These are phyloP conservation scores for Dichomitus squalens DNA, from an alignment of 1,284 basidiomycete genomes.

Conservation along the genomic window DNA sequence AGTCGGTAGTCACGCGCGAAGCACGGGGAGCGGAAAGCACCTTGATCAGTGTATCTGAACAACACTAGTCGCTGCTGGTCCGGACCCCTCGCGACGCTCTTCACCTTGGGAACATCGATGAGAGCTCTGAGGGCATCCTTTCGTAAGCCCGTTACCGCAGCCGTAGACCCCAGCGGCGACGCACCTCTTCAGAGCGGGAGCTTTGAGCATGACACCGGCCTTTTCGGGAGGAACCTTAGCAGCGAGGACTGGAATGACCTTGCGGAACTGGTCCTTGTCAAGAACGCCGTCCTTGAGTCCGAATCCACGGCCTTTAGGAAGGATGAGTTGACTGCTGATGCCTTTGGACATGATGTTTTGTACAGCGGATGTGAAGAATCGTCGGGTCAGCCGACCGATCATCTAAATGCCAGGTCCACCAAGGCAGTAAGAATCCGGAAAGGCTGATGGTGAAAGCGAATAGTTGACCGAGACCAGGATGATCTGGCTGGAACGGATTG, in stretches of 20 bases:
- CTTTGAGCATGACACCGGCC: conserved; percentile 58
- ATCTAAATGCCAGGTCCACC: conserved; percentile 9
- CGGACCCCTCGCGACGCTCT: conserved; percentile 57
- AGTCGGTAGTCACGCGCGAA: conserved; percentile 13
- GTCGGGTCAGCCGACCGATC: conserved; percentile 18
- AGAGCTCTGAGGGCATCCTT: conserved; percentile 40
- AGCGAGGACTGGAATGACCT: conserved; percentile 67
- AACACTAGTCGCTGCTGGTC: conserved; percentile 60
- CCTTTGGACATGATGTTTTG: conserved; percentile 27
- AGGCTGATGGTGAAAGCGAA: background rate
- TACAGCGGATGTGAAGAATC: conserved; percentile 11
- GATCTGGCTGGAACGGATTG: background rate
- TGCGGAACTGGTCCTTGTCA: conserved; percentile 66
- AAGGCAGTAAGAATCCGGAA: background rate
- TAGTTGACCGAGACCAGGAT: background rate
- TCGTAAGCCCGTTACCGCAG: background rate
- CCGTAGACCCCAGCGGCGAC: conserved; percentile 24
- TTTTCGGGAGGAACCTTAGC: conserved; percentile 61
- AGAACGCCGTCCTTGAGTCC: conserved; percentile 46
- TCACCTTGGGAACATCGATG: conserved; percentile 69
- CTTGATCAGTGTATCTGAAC: conserved; percentile 57
- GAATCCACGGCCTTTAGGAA: conserved; percentile 54
- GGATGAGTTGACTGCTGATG: conserved; percentile 42
- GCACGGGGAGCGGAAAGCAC: conserved; percentile 42
- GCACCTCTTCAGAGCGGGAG: conserved; percentile 60